Conservation (phyloP, 1,139 yeast species). For the Hanseniaspora uvarum region DNA sequence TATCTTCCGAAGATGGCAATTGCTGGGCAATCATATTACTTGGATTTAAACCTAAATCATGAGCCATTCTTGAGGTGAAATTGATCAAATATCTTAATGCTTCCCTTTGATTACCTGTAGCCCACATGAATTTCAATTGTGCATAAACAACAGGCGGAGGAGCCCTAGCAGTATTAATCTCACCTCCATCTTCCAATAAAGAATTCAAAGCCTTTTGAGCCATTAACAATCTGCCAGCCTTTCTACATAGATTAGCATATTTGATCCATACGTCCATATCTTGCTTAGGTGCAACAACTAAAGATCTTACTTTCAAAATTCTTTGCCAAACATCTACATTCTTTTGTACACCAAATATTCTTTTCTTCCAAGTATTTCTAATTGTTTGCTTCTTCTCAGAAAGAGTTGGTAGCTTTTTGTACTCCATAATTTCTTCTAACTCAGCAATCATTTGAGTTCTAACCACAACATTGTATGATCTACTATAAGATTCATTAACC, state of each 20-base stretch:
- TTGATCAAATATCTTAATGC: constrained; percentile 79
- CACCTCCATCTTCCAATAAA: constrained; percentile 47
- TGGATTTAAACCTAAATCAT: constrained; percentile 68
- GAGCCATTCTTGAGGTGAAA: constrained; percentile 83
- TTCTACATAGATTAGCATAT: constrained; percentile 90
- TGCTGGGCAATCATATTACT: constrained; percentile 72
- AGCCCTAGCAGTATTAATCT: constrained; percentile 58
- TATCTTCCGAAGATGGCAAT: constrained; percentile 48
- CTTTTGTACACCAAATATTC: constrained; percentile 86
- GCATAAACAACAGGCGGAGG: constrained; percentile 97
- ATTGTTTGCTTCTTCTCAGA: constrained; percentile 68
- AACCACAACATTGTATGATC: constrained; percentile 95
- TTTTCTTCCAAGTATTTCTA: constrained; percentile 87
- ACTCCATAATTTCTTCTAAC: constrained; percentile 83
- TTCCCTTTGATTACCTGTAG: constrained; percentile 77
- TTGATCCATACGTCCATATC: constrained; percentile 98
- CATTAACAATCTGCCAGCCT: constrained; percentile 80
- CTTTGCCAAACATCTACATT: constrained; percentile 98
- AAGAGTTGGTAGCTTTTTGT: constrained; percentile 73
- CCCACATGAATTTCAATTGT: constrained; percentile 94
- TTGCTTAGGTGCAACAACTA: constrained; percentile 88
- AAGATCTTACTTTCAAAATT: constrained; percentile 82
- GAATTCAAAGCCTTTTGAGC: constrained; percentile 86
- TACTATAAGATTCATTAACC: constrained; percentile 88
- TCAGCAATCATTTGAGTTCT: constrained; percentile 96